Base-by-base conservation (phyloP, 768 basidiomycete genomes). In the Trametes meyenii region DNA sequence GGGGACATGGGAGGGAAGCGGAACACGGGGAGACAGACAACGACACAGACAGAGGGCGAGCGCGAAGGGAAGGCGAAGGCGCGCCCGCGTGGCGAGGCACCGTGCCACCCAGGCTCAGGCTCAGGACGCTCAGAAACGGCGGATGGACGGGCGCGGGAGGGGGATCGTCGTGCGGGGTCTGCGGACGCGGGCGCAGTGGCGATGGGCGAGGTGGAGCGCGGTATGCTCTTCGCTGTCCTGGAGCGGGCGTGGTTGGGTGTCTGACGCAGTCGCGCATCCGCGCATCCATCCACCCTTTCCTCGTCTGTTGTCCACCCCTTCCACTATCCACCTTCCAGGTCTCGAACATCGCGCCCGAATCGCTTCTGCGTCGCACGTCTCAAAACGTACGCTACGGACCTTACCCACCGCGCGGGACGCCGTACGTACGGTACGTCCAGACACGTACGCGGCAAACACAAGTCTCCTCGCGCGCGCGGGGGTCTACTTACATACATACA, bases 241-340 rank as follows among this genome's bases (percentile, higher is more conserved):
- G 71, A 72, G 63, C 65, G 63, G 17, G 68, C 68, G 23, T 72
- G 71, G 71, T 60, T 68, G 19, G 63, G 63, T n/a, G 43, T 58
- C 35, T 60, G 56, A 55, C 45, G 14, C 36, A 17, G 29, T 33
- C 48, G 16, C n/a, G n/a, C n/a, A n/a, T n/a, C n/a, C n/a, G n/a
- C n/a, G n/a, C n/a, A n/a, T n/a, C n/a, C n/a, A 38, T 29, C 12
- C 26, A 49, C 23, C 16, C 2, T 12, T 21, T 12, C 40, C 40
- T n/a, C 40, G 40, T 42, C 26, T 11, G 16, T 45, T 11, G 44
- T 48, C 21, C 23, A 12, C 26, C 46, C 23, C 29, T 33, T 33
- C 29, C 29, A 33, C 29, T 8, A 8, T 33, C 29, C 29, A 12
- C 11, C 46, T 49, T 49, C 46, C 23, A 49, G 24, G 21, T 12